These are phyloP conservation scores for Cladobotryum mycophilum DNA, from an alignment of 2,329 filamentous ascomycete genomes.

Conservation along the genomic window DNA sequence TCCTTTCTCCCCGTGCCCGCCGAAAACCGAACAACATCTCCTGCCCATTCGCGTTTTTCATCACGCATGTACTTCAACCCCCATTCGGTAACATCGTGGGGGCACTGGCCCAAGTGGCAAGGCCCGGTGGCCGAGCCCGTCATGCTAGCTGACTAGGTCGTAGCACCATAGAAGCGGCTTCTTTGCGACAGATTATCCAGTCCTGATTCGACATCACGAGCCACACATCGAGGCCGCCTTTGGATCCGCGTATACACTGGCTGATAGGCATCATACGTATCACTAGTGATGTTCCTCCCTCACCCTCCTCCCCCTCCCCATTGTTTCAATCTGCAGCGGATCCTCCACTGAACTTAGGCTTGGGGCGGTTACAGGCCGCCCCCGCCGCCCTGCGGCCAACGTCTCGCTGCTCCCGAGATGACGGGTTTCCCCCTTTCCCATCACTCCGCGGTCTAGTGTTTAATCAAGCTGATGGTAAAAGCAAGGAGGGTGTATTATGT, in stretches of 20 bases:
- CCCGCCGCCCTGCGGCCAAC: neutral
- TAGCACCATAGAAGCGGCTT: no score
- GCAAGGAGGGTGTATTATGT: conserved; percentile 1
- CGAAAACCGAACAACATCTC: no score
- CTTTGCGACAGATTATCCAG: no score
- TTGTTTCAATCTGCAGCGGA: conserved; percentile 1
- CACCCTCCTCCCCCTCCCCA: neutral
- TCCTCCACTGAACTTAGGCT: neutral
- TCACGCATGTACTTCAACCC: no score
- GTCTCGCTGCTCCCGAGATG: neutral
- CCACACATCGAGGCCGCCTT: neutral
- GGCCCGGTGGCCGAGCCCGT: no score
- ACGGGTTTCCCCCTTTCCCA: neutral
- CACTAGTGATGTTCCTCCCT: neutral
- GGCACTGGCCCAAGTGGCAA: no score
- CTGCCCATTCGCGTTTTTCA: no score
- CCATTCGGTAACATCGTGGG: no score
- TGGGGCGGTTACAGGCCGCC: neutral
- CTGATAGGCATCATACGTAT: neutral
- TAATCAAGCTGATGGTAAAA: neutral
- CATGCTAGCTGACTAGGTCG: no score
- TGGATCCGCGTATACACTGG: neutral
- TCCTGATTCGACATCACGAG: neutral
- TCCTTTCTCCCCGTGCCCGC: no score
- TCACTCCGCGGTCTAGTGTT: neutral